phyloP scores from a whole-genome alignment of 1,284 basidiomycete species.

The Cutaneotrichosporon sp. region DNA sequence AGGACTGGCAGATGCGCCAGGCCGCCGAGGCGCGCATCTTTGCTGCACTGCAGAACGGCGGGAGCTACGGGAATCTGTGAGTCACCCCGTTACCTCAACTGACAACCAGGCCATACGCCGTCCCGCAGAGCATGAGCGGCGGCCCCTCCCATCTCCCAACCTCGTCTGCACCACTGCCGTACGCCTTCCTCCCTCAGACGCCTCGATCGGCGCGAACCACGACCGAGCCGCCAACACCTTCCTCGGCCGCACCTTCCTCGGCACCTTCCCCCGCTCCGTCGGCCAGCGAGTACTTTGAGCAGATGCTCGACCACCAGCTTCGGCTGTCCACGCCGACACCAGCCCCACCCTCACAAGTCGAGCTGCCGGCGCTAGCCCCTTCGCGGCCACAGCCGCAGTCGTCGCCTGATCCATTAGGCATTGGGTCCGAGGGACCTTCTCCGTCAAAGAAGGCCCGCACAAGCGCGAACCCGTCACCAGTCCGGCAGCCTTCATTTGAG shows the following conservation, averaged over 20 bases:
- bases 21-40: constrained; percentile 6
- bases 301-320: constrained; percentile 22
- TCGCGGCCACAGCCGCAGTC: background rate
- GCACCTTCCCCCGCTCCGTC: constrained; percentile 9
- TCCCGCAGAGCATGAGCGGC: background rate
- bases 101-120: constrained; percentile 3
- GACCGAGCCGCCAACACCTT: constrained; percentile 20
- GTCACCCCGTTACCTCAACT: background rate
- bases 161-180: constrained; percentile 14
- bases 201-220: constrained; percentile 1
- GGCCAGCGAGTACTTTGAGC: constrained; percentile 23
- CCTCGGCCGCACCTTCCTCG: constrained; percentile 12
- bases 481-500: constrained; percentile 3
- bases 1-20: constrained; percentile 34
- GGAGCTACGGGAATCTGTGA: constrained; percentile 20
- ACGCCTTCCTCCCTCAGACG: constrained; percentile 23
- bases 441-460: constrained; percentile 34
- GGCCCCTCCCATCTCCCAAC: background rate
- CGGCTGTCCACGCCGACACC: constrained; percentile 20
- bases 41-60: background rate
- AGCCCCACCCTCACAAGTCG: background rate
- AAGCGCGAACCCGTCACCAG: background rate
- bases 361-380: background rate
- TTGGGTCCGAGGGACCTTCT: constrained; percentile 32
- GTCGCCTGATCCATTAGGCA: constrained; percentile 33